phyloP scores from a whole-genome alignment of 164 flowering plant species.

The Liquidambar formosana region DNA sequence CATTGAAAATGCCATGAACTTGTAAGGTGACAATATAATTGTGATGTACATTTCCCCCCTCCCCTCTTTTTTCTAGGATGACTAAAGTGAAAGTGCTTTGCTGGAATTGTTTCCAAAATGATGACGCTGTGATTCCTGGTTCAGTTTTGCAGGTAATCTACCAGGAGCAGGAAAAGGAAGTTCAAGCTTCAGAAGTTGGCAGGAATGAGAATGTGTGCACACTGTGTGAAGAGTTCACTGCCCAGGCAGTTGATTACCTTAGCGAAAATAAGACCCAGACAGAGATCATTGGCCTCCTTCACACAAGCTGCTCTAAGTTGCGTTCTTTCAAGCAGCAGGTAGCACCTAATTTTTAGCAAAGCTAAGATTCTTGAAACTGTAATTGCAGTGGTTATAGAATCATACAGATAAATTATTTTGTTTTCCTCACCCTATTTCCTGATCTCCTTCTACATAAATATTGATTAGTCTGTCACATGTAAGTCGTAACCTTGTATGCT shows the following conservation, averaged over 20 bases:
- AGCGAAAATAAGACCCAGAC: constrained; percentile 63
- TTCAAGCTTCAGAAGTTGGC: constrained; percentile 19
- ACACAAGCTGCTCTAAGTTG: constrained; percentile 52
- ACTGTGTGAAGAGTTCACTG: constrained; percentile 64
- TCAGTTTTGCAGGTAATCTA: constrained; percentile 29
- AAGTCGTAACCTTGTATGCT: no score
- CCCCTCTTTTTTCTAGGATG: no score
- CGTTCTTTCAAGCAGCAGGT: constrained; percentile 62
- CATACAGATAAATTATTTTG: not conserved
- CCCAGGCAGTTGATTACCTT: constrained; percentile 61
- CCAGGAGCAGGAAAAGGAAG: constrained; percentile 16
- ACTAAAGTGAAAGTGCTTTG: no score
- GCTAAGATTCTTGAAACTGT: not conserved
- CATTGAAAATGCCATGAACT: not conserved
- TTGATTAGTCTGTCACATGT: no score
- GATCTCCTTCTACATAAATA: no score
- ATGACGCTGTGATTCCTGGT: constrained; percentile 1
- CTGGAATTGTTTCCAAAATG: not conserved
- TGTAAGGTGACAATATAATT: not conserved
- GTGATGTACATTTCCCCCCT: not conserved
- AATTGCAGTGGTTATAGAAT: not conserved
- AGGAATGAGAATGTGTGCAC: constrained; percentile 51
- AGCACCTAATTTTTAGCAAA: not conserved
- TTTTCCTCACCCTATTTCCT: no score
- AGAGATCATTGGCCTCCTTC: constrained; percentile 59